Evolutionary conservation across 148 eudicot species (phyloP).

Genomic region (Drosera capensis): DNA sequence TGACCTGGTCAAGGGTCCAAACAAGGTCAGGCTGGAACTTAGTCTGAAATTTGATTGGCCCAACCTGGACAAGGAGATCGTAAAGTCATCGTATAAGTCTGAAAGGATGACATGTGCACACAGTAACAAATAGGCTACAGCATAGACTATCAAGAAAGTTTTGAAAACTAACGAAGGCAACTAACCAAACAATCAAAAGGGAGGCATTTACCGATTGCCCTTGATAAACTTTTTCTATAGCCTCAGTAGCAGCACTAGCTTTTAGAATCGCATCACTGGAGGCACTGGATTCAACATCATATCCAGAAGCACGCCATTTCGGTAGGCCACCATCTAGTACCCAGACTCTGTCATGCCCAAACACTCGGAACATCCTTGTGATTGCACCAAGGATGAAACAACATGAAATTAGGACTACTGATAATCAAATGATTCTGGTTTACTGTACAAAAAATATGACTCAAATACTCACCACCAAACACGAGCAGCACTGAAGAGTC

Average conservation of each 20-base stretch:
- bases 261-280: slow-evolving; percentile 73
- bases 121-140: background rate
- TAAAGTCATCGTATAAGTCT: background rate
- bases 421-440: slow-evolving; percentile 4
- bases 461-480: slow-evolving; percentile 83
- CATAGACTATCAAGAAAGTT: background rate
- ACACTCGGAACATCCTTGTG: slow-evolving; percentile 92
- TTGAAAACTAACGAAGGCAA: background rate
- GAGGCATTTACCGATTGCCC: slow-evolving; percentile 37
- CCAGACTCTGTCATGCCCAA: slow-evolving; percentile 96
- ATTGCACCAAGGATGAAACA: slow-evolving; percentile 6
- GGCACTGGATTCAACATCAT: slow-evolving; percentile 92
- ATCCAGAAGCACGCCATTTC: slow-evolving; percentile 78
- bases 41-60: slow-evolving; percentile 64
- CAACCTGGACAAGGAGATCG: slow-evolving; percentile 36
- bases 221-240: slow-evolving; percentile 74
- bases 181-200: background rate
- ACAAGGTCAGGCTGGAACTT: slow-evolving; percentile 77
- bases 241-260: slow-evolving; percentile 89
- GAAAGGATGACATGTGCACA: too few relatives aligned
- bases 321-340: slow-evolving; percentile 98
- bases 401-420: slow-evolving; percentile 7
- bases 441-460: background rate
- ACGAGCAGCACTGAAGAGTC: slow-evolving; percentile 93
- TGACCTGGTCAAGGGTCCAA: slow-evolving; percentile 89